Evolutionary conservation across 352 stramenopile species (phyloP).

Genomic region (Phytophthora citricola): DNA sequence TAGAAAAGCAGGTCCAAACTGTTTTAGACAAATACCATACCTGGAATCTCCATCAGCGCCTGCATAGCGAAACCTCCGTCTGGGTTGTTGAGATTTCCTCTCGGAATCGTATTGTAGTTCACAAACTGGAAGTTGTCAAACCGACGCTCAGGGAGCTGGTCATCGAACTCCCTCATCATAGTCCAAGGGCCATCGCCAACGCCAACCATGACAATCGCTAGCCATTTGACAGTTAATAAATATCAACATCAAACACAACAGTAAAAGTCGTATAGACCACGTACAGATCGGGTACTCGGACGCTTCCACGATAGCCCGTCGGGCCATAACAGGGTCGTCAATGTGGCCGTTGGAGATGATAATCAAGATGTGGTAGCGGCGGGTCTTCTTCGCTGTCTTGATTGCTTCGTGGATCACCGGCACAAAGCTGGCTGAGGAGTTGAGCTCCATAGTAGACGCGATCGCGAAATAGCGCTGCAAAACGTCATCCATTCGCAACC

Average conservation of each 20-base stretch:
- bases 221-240: conserved; percentile 15
- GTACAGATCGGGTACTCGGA: conserved; percentile 83
- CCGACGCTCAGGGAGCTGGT: conserved; percentile 60
- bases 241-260: not conserved
- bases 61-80: conserved; percentile 53
- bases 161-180: conserved; percentile 82
- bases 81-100: conserved; percentile 41
- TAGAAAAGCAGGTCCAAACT: conserved; percentile 45
- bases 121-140: conserved; percentile 91
- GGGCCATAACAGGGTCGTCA: conserved; percentile 63
- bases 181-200: conserved; percentile 83
- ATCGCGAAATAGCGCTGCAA: conserved; percentile 70
- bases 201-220: conserved; percentile 68
- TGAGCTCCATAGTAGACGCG: conserved; percentile 69
- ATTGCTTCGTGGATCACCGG: conserved; percentile 78
- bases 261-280: conserved; percentile 12
- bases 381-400: conserved; percentile 47
- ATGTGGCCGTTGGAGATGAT: conserved; percentile 83
- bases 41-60: conserved; percentile 58
- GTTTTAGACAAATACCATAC: conserved; percentile 42
- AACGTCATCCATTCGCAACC: conserved; percentile 62
- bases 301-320: conserved; percentile 69
- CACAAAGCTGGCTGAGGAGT: conserved; percentile 66
- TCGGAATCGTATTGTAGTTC: conserved; percentile 71
- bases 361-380: conserved; percentile 82